phyloP scores from a whole-genome alignment of 164 flowering plant genomes.

The grape (Vitis vinifera) region ASM3070453v1 NC_081823.1:3747501-3748000 shows the following conservation, averaged over 20 bases:
- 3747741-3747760: slow-evolving; percentile 65
- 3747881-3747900: slow-evolving; percentile 32
- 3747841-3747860: slow-evolving; percentile 67
- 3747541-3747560: neutral
- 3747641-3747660: too few relatives aligned
- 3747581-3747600: too few relatives aligned
- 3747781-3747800: slow-evolving; percentile 50
- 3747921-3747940: too few relatives aligned
- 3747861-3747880: slow-evolving; percentile 55
- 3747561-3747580: neutral
- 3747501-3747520: too few relatives aligned
- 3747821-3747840: slow-evolving; percentile 66
- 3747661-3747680: too few relatives aligned
- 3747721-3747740: slow-evolving; percentile 21
- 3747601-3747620: too few relatives aligned
- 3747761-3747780: slow-evolving; percentile 50
- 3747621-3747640: too few relatives aligned
- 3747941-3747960: too few relatives aligned
- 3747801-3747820: slow-evolving; percentile 39
- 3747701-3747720: neutral
- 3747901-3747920: too few relatives aligned
- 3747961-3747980: too few relatives aligned
- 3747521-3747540: neutral
- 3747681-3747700: neutral
- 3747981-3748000: too few relatives aligned